Conservation (phyloP, 2,329 filamentous ascomycete genomes). For the Talaromyces sp. region DNA sequence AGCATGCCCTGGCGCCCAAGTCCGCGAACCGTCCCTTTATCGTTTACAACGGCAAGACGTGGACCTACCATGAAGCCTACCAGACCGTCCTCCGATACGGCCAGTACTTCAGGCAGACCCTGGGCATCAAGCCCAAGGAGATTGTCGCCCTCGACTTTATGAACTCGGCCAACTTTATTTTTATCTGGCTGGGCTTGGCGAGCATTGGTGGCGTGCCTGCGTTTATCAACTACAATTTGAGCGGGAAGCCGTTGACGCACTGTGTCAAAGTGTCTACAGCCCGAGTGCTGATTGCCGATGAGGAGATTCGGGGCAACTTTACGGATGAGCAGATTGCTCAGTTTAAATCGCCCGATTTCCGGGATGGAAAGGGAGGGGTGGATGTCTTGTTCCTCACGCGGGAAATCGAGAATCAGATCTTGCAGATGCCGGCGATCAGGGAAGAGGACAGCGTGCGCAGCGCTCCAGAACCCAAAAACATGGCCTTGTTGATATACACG, state of each 20-base stretch:
- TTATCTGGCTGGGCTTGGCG: conserved; percentile 74
- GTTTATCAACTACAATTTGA: conserved; percentile 83
- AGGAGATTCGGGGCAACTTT: conserved; percentile 53
- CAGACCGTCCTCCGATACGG: conserved; percentile 67
- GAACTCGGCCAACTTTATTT: conserved; percentile 74
- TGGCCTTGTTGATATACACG: conserved; percentile 76
- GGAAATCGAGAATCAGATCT: conserved; percentile 52
- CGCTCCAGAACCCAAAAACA: conserved; percentile 48
- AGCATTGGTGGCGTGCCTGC: conserved; percentile 76
- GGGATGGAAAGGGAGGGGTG: conserved; percentile 43
- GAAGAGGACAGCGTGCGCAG: conserved; percentile 54
- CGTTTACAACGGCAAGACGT: conserved; percentile 62
- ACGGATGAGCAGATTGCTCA: conserved; percentile 35
- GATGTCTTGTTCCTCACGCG: conserved; percentile 59
- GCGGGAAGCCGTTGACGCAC: conserved; percentile 65
- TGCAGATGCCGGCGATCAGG: conserved; percentile 49
- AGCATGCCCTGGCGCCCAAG: conserved; percentile 55
- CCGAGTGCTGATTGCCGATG: conserved; percentile 65
- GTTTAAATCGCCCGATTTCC: conserved; percentile 36
- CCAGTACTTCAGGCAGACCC: conserved; percentile 63
- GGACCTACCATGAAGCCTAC: conserved; percentile 74
- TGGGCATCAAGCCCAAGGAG: conserved; percentile 63
- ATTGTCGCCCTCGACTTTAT: conserved; percentile 77
- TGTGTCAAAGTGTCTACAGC: conserved; percentile 66
- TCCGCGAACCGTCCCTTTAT: conserved; percentile 51